These are phyloP conservation scores for Hypoxylon trugodes DNA, from an alignment of 495 filamentous ascomycete genomes.

Conservation along the genomic window DNA sequence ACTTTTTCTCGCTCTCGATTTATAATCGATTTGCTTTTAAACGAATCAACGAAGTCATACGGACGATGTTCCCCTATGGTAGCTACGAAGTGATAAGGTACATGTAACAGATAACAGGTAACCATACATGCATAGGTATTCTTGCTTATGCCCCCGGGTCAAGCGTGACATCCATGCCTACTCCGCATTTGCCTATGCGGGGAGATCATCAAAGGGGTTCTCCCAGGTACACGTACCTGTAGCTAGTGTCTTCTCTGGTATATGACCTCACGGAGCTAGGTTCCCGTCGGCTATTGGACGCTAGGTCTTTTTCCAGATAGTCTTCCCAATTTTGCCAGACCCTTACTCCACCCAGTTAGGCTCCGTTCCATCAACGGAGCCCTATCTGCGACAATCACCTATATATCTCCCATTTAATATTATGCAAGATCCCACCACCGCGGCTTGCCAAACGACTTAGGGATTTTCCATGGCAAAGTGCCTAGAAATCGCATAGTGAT, in stretches of 20 bases:
- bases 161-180: neutral
- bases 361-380: constrained; percentile 32
- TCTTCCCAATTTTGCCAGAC: constrained; percentile 36
- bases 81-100: neutral
- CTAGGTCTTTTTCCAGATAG: constrained; percentile 40
- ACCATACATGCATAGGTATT: constrained; percentile 4
- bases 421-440: constrained; percentile 25
- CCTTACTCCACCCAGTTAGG: constrained; percentile 29
- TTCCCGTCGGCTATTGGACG: constrained; percentile 38
- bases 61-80: neutral
- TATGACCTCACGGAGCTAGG: constrained; percentile 37
- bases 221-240: no score
- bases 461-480: constrained; percentile 2
- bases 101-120: constrained; percentile 5
- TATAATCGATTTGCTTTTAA: no score
- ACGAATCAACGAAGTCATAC: constrained; percentile 16
- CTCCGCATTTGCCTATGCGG: constrained; percentile 22
- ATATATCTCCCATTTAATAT: constrained; percentile 21
- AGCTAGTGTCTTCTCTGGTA: neutral
- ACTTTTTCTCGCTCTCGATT: constrained; percentile 2
- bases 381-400: constrained; percentile 20
- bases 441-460: constrained; percentile 12
- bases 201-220: constrained; percentile 10
- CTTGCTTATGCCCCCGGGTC: neutral
- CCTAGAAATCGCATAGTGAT: constrained; percentile 27